phyloP scores from a whole-genome alignment of 75 land plant species.

The Chamaecyparis obtusa region DNA sequence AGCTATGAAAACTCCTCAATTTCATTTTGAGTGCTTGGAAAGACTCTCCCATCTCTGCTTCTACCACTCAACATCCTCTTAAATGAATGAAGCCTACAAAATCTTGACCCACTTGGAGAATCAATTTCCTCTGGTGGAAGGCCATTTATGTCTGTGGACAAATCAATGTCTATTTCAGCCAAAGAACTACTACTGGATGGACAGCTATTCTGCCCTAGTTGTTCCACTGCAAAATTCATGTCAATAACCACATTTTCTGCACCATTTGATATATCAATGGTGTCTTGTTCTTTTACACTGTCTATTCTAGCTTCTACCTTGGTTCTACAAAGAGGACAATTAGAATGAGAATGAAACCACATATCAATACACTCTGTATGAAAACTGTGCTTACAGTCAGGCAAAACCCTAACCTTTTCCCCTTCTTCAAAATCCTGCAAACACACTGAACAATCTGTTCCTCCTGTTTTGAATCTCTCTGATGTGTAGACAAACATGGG shows the following conservation, averaged over 20 bases:
- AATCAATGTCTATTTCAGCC: neutral
- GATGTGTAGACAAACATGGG: neutral
- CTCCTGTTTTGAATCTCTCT: neutral
- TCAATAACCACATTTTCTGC: neutral
- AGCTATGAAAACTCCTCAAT: neutral
- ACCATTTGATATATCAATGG: neutral
- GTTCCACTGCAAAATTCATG: neutral
- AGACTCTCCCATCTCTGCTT: neutral
- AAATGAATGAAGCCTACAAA: neutral
- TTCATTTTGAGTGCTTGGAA: neutral
- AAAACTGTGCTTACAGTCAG: conserved; percentile 46
- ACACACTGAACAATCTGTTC: conserved; percentile 51
- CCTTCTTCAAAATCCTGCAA: conserved; percentile 39
- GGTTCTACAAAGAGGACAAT: conserved; percentile 54
- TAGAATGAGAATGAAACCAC: conserved; percentile 55
- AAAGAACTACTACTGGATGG: neutral
- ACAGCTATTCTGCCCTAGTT: neutral
- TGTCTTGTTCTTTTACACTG: neutral
- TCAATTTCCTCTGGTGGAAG: neutral
- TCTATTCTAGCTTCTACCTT: neutral
- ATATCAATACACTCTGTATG: conserved; percentile 53
- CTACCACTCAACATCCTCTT: neutral
- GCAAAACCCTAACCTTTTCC: conserved; percentile 40
- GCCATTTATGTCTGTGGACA: neutral
- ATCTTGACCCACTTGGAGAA: neutral